Evolutionary conservation across 1,284 basidiomycete species (phyloP).

Genomic region (Irpex sp.): DNA sequence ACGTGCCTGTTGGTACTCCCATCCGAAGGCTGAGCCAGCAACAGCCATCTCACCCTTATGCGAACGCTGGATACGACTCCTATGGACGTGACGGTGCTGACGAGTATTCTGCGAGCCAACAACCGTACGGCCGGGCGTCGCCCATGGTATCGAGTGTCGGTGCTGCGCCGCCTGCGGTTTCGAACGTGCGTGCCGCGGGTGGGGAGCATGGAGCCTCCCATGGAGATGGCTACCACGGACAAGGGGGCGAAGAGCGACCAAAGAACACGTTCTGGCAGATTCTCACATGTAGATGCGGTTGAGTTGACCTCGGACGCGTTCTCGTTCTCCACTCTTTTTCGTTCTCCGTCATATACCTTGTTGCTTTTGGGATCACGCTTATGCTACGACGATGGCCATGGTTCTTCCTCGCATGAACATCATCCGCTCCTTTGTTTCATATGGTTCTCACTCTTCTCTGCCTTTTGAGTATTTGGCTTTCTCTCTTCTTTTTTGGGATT

Average conservation of each 20-base stretch:
- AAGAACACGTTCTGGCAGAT: constrained; percentile 62
- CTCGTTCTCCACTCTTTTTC: constrained; percentile 5
- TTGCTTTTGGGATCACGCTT: constrained; percentile 14
- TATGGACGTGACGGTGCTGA: constrained; percentile 38
- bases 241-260: constrained; percentile 51
- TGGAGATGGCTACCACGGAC: constrained; percentile 55
- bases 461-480: constrained; percentile 17
- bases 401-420: neutral
- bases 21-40: constrained; percentile 41
- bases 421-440: constrained; percentile 7
- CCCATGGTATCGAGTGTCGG: constrained; percentile 70
- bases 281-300: constrained; percentile 74
- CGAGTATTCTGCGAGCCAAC: constrained; percentile 42
- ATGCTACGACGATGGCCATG: neutral
- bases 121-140: constrained; percentile 62
- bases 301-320: constrained; percentile 15
- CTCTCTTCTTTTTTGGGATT: constrained; percentile 8
- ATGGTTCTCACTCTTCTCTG: neutral
- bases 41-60: constrained; percentile 59
- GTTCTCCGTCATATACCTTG: constrained; percentile 5
- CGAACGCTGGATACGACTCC: constrained; percentile 54
- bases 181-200: constrained; percentile 62
- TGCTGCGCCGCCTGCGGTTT: constrained; percentile 67
- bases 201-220: constrained; percentile 64
- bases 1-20: constrained; percentile 57